Evolutionary conservation across 1,139 yeast species (phyloP).

Genomic region (Nadsonia commutata): DNA sequence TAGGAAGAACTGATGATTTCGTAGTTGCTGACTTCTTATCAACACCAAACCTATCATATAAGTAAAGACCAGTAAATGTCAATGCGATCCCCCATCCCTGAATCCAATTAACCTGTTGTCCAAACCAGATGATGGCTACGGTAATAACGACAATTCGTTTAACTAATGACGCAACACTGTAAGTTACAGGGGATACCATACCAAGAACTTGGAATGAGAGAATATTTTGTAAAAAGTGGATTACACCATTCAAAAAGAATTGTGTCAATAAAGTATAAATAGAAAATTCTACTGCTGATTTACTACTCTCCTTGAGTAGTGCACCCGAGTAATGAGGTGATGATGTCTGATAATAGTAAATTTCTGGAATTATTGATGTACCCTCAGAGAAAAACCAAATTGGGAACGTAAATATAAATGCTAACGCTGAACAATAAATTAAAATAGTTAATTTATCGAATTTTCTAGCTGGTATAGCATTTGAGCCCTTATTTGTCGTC

Average conservation of each 20-base stretch:
- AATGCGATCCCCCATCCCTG: conserved; percentile 61
- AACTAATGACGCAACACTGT: conserved; percentile 78
- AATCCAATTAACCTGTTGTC: conserved; percentile 31
- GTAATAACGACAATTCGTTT: conserved; percentile 77
- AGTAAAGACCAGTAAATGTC: conserved; percentile 47
- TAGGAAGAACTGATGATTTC: too few relatives aligned
- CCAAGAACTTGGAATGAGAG: conserved; percentile 86
- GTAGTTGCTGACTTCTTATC: conserved; percentile 16
- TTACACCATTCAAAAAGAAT: conserved; percentile 40
- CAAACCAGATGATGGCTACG: conserved; percentile 69
- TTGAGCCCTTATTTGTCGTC: conserved; percentile 11
- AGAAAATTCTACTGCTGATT: neutral
- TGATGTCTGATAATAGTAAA: neutral
- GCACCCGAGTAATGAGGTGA: conserved; percentile 5
- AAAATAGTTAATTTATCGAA: conserved; percentile 73
- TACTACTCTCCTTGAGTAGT: neutral
- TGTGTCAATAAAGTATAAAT: conserved; percentile 2
- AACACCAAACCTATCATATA: conserved; percentile 66
- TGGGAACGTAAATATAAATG: conserved; percentile 66
- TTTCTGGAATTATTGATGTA: conserved; percentile 9
- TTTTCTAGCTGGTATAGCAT: conserved; percentile 21
- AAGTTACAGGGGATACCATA: conserved; percentile 71
- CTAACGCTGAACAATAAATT: conserved; percentile 71
- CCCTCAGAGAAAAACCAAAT: conserved; percentile 60
- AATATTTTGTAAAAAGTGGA: conserved; percentile 76